Conservation (phyloP, 495 filamentous ascomycete genomes). For the Amniculicola lignicola region DNA sequence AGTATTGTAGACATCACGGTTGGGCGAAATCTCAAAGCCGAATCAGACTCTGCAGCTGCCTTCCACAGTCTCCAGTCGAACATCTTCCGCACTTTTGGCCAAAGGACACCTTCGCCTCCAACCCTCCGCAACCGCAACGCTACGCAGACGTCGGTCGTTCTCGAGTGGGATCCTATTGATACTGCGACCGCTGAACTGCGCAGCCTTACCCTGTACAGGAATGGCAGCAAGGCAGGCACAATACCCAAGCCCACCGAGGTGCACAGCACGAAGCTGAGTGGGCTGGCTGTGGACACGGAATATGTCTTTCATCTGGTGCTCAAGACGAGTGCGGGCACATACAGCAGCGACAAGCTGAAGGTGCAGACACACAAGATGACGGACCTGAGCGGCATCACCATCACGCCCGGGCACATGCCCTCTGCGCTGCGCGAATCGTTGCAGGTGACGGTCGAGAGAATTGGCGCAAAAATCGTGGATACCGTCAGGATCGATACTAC, state of each 20-base stretch:
- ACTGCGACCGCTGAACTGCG: slow-evolving; percentile 89
- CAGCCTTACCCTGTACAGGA: slow-evolving; percentile 84
- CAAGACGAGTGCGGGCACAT: slow-evolving; percentile 85
- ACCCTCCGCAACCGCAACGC: slow-evolving; percentile 88
- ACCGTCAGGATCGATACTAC: slow-evolving; percentile 94
- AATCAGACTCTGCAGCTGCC: slow-evolving; percentile 63
- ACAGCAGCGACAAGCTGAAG: slow-evolving; percentile 73
- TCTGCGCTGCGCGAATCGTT: slow-evolving; percentile 71
- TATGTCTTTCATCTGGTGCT: slow-evolving; percentile 93
- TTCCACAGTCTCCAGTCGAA: slow-evolving; percentile 83
- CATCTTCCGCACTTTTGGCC: slow-evolving; percentile 83
- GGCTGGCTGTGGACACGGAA: slow-evolving; percentile 91
- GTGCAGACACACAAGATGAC: slow-evolving; percentile 99
- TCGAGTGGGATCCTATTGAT: slow-evolving; percentile 96
- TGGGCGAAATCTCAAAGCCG: slow-evolving; percentile 76
- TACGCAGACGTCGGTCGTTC: slow-evolving; percentile 92
- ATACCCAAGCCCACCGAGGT: slow-evolving; percentile 84
- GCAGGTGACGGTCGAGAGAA: slow-evolving; percentile 70
- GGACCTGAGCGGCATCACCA: slow-evolving; percentile 90
- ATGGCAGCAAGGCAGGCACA: slow-evolving; percentile 90
- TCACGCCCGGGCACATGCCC: slow-evolving; percentile 85
- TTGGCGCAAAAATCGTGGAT: slow-evolving; percentile 90
- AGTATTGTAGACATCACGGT: slow-evolving; percentile 98
- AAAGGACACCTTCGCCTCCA: slow-evolving; percentile 71
- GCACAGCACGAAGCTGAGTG: slow-evolving; percentile 91